Evolutionary conservation across 208 protist species (phyloP), one percentile per base, ranked within the genome.

Genomic region (Endotrypanum monterogeii): DNA sequence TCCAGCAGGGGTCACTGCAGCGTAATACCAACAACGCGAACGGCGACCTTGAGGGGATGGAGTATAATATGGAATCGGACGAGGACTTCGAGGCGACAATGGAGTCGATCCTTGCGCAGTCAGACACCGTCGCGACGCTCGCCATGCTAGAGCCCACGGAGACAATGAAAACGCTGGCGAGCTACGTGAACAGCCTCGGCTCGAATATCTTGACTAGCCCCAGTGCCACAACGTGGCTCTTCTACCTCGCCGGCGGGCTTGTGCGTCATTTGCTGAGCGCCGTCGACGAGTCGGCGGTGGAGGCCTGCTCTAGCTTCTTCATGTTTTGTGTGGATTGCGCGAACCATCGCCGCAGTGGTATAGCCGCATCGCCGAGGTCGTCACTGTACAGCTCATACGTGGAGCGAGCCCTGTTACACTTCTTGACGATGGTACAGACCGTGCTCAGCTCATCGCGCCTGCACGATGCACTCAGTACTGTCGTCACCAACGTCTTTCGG

Each of bases 401-500:
- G 23, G 90, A 97, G 79, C 77, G 80, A 25, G 85, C 81, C 7
- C 28, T 93, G 30, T 78, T 96, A n/a, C 82, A 91, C 69, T 94
- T 95, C 71, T 37, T 96, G 16, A 81, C 73, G 12, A 82, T 86
- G 63, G 67, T 91, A n/a, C 87, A 96, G 70, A 61, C 66, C 66
- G 73, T 94, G 5, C 81, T 96, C n/a, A 82, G 76, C 30, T 80
- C 76, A 4, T 76, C 56, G 32, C 88, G 86, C 30, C 65, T 89
- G 66, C 85, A 89, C 20, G 72, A 84, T 20, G 81, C 70, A 37
- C 76, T 95, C 41, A 82, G 67, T 46, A 67, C 54, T 30, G 78
- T 94, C 60, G 79, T 97, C 7, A 83, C 82, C 30, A 87, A 90
- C 73, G 80, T 90, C 44, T 97, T 97, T 80, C 80, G 89, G 80